phyloP scores from a whole-genome alignment of 2,329 filamentous ascomycete genomes.

The Coniochaeta hoffmannii region DNA sequence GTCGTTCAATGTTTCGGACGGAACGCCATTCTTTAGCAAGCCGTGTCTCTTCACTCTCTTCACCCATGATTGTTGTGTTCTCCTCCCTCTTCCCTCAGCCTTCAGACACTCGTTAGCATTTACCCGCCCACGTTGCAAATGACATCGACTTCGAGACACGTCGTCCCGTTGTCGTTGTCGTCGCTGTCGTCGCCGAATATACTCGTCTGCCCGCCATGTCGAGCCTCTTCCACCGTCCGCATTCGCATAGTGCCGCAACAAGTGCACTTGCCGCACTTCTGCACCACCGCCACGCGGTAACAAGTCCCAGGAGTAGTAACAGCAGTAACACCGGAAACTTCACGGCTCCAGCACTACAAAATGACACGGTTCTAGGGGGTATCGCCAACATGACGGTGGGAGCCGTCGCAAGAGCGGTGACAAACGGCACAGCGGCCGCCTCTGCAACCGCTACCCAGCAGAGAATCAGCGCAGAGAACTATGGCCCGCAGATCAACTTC shows the following conservation, averaged over 20 bases:
- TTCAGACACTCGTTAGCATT: not conserved
- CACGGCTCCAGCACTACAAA: not conserved
- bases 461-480: not conserved
- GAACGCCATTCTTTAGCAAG: not conserved
- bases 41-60: not conserved
- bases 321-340: not conserved
- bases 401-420: not conserved
- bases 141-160: not conserved
- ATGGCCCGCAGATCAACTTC: slow-evolving; percentile 2
- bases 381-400: not conserved
- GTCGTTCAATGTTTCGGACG: not conserved
- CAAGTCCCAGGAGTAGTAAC: not conserved
- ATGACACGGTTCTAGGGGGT: not conserved
- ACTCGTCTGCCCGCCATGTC: not conserved
- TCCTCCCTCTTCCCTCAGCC: not conserved
- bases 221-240: not conserved
- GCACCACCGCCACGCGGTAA: not conserved
- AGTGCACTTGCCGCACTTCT: not conserved
- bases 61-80: not conserved
- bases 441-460: not conserved
- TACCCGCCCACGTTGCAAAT: slow-evolving; percentile 1
- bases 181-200: not conserved
- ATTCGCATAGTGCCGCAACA: not conserved
- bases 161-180: not conserved
- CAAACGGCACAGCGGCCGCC: not conserved